Percentiles rank a stretch among this genome's conserved stretches.
These are phyloP conservation scores for Aspergillus quadricinctus DNA, from an alignment of 2,329 filamentous ascomycete species.

Conservation along the genomic window DNA sequence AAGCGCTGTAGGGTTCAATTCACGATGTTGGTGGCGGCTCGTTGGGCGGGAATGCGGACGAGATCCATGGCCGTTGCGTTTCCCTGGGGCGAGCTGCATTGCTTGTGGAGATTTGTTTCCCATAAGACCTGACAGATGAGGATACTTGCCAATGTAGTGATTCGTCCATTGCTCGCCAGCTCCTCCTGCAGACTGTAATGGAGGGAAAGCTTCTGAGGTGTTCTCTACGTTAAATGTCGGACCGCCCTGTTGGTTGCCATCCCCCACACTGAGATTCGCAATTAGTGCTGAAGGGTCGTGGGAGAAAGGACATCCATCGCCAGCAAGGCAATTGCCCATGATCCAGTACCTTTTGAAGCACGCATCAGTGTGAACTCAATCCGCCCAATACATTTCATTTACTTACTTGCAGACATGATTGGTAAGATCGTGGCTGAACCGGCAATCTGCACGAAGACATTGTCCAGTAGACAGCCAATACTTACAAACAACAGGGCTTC, in stretches of 20 bases:
- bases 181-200: constrained; percentile 58
- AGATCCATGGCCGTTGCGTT: constrained; percentile 47
- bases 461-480: constrained; percentile 96
- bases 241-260: constrained; percentile 43
- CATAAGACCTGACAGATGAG: constrained; percentile 39
- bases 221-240: constrained; percentile 74
- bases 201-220: constrained; percentile 72
- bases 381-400: not conserved
- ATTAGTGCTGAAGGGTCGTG: constrained; percentile 88
- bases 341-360: constrained; percentile 73
- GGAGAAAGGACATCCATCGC: constrained; percentile 92
- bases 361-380: not conserved
- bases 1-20: constrained; percentile 62
- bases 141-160: constrained; percentile 41
- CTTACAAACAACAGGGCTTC: constrained; percentile 89
- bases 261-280: constrained; percentile 73
- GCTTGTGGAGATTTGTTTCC: constrained; percentile 42
- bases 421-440: constrained; percentile 93
- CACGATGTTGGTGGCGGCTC: constrained; percentile 71
- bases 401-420: constrained; percentile 97
- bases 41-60: constrained; percentile 76
- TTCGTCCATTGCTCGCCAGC: constrained; percentile 57
- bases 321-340: constrained; percentile 89
- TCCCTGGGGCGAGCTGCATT: constrained; percentile 26
- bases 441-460: constrained; percentile 90